Evolutionary conservation across 768 basidiomycete genomes (phyloP), one percentile per base, ranked within the genome.

Genomic region (Sarcodon aspratus): DNA sequence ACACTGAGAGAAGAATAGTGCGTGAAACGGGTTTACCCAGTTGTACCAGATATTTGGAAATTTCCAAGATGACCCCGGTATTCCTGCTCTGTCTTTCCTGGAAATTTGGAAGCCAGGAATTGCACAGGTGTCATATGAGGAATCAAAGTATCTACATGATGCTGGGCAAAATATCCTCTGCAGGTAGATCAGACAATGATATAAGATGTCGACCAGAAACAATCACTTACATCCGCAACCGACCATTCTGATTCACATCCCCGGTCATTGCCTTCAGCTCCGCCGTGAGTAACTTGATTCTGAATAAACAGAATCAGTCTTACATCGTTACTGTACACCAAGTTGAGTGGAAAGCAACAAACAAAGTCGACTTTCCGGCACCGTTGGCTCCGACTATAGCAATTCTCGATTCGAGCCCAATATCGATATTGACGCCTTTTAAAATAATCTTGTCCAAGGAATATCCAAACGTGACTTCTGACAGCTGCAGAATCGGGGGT

Each of bases 31-130:
- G 59, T 70, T 35, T 46, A 85, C 87, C 89, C 87, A 1, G 93
- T 95, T 80, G 95, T 83, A 38, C 93, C 92, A 52, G 89, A 96
- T 58, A 97, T 95, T 57, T 96, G 94, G 70, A 98, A 96, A 50
- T 94, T 92, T 6, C 95, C 96, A 10, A 99, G 73, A 67, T 98
- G 96, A n/a, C 68, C 64, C 52, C 96, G 77, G 63, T 98, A 98
- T 63, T 97, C 96, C 64, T 97, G 95, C 65, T 98, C 96, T 6
- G 77, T 90, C 66, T 84, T 85, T 0, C 96, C 95, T 1, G 96
- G 96, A 72, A 87, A 97, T 59, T 79, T 88, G 18, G 82, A 80
- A 11, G 91, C 90, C 32, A 99, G 70, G 70, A 96, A 97, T 57
- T 89, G 85, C 9, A 98, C 96, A 0, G 95, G 89, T n/a, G 81